Evolutionary conservation across 2,329 filamentous ascomycete species (phyloP), one percentile per base, ranked within the genome.

Genomic region (Botrytis fabae): DNA sequence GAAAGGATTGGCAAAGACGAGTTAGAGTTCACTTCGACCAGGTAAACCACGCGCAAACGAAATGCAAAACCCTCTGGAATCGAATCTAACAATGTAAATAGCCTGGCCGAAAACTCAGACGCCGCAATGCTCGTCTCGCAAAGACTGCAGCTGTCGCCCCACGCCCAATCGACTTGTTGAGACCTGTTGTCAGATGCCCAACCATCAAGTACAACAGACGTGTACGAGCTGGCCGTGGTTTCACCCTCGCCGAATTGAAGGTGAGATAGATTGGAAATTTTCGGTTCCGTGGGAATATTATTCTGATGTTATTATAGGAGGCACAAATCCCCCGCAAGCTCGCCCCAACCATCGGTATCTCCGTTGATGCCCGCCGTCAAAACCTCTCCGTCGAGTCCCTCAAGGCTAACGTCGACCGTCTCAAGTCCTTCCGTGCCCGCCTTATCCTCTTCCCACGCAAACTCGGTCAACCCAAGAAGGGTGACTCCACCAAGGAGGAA

Each of bases 21-120:
- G 96, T 99, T 84, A 93, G 94, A 88, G 93, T 93, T 87, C 96
- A 99, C 91, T 99, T 99, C 89, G 94, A 99, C 90, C 96, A 98
- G 94, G 95, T 97, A 95, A 87, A 75, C 76, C 25, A 76, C 79
- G 77, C 73, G 74, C 73, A 74, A 63, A 80, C 54, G 65, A 71
- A 59, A 44, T 66, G 71, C 28, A 73, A 63, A 61, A 71, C 69
- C 71, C 38, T 76, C 70, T 84, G 78, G 76, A 75, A 78, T 79
- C 75, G 79, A 76, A 80, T 75, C 78, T 75, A 74, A 54, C 76
- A 79, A 35, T 61, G 28, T 78, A 71, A 78, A 82, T 85, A 99
- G 95, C 92, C 96, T 85, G 96, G 95, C 85, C 94, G 94, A 87
- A 99, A 99, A 92, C 90, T 92, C 86, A 91, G 92, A 85, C 93